A percentile compares a stretch with the other conserved stretches of the same genome.
Evolutionary conservation across 177 flowering plant species (phyloP).

Genomic region (Vitis hybrid): DNA sequence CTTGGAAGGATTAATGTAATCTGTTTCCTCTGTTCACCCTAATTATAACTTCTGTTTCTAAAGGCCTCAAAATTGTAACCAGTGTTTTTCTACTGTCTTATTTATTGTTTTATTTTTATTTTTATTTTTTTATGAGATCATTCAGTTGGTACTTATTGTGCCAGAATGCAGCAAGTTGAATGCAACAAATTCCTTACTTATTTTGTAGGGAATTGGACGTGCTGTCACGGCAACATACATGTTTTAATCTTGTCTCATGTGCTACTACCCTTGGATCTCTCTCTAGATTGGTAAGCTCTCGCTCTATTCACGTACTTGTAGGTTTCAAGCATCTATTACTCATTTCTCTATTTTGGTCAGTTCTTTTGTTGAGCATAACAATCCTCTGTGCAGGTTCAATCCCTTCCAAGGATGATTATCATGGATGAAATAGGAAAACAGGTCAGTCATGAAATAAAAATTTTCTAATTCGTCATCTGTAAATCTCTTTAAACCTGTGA

Average conservation of each 20-base stretch:
- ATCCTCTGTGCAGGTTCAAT: slow-evolving; percentile 66
- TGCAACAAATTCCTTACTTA: not conserved
- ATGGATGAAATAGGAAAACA: slow-evolving; percentile 96
- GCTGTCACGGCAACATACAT: slow-evolving; percentile 75
- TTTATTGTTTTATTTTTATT: too few species aligned
- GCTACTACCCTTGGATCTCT: slow-evolving; percentile 92
- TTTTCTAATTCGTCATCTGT: not conserved
- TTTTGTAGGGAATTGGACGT: slow-evolving; percentile 86
- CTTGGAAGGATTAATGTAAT: not conserved
- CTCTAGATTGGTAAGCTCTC: slow-evolving; percentile 70
- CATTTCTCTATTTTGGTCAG: not conserved
- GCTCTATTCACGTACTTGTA: not conserved
- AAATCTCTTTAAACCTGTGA: not conserved
- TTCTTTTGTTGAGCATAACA: slow-evolving; percentile 9
- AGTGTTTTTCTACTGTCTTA: too few species aligned
- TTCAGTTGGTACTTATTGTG: not conserved
- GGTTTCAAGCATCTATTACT: not conserved
- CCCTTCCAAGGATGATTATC: slow-evolving; percentile 96
- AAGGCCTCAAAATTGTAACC: not conserved
- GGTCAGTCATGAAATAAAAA: slow-evolving; percentile 37
- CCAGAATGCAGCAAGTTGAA: not conserved
- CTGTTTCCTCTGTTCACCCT: not conserved
- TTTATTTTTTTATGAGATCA: not conserved
- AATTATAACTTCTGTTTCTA: not conserved
- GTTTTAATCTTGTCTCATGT: slow-evolving; percentile 89